Evolutionary conservation across 129 eudicot species (phyloP).

Genomic region (Escallonia rubra): DNA sequence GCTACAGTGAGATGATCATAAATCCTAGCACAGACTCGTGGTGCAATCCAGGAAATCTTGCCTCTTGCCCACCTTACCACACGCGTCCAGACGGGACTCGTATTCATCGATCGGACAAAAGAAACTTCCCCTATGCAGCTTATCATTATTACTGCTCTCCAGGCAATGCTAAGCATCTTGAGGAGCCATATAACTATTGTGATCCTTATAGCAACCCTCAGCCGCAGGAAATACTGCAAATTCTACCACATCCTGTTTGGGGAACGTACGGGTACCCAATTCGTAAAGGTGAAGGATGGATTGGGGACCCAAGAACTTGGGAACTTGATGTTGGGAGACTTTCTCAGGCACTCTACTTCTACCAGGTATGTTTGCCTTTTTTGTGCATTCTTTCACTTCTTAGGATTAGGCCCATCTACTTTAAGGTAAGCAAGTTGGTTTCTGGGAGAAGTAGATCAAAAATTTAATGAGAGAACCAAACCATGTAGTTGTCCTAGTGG

Average conservation of each 20-base stretch:
- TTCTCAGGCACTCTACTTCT: constrained; percentile 33
- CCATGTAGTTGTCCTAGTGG: too few relatives aligned
- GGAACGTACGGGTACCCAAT: constrained; percentile 41
- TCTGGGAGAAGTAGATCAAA: too few relatives aligned
- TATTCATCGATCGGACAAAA: constrained; percentile 28
- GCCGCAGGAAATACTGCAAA: constrained; percentile 45
- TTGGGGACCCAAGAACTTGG: constrained; percentile 42
- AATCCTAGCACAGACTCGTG: constrained; percentile 23
- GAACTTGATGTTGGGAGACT: constrained; percentile 42
- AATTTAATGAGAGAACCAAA: too few relatives aligned
- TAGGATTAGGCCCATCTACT: too few relatives aligned
- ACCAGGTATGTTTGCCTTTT: constrained; percentile 23
- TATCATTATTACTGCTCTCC: constrained; percentile 47
- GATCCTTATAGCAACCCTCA: constrained; percentile 51
- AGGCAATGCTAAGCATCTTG: constrained; percentile 33
- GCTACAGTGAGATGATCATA: constrained; percentile 48
- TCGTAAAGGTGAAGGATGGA: constrained; percentile 39
- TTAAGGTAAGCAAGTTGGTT: too few relatives aligned
- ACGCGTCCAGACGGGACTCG: constrained; percentile 23
- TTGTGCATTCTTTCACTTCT: too few relatives aligned
- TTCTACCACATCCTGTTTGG: constrained; percentile 46
- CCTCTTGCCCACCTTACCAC: constrained; percentile 49
- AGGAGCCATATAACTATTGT: constrained; percentile 30
- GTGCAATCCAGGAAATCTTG: constrained; percentile 18
- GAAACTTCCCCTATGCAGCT: constrained; percentile 38